Base-by-base conservation (phyloP, 2,329 filamentous ascomycete genomes). In the Amylocarpus encephaloides region DNA sequence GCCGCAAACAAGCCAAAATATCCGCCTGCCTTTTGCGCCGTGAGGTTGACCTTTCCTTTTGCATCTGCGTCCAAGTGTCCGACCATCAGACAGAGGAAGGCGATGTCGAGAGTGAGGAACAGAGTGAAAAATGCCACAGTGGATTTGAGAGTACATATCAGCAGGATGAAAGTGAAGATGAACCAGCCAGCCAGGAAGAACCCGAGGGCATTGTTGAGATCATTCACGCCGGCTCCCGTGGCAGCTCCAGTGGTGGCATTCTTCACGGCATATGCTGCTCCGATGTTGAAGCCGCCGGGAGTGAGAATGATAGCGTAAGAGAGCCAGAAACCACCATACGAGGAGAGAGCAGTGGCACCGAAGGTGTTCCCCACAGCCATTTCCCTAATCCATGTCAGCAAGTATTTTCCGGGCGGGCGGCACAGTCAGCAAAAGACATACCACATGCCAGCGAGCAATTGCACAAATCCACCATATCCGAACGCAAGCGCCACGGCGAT, bases 1-100 rank as follows among this genome's bases (percentile, higher is more conserved):
- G 88, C 86, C 1, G 88, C 81, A 6, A 93, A 62, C 55, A 93
- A 76, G 13, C 88, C 88, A 64, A 93, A 92, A 53, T 82, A 75
- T 47, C 88, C 89, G 56, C 86, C 88, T 3, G 85, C 80, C 68
- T 83, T 85, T 61, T 80, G 80, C 38, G 88, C 70, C 13, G 67
- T 69, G 5, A 68, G 50, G 57, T 76, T 68, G 13, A 78, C 64
- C 1, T 49, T 50, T n/a, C 66, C 69, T 55, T 57, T 42, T 59
- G 49, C 49, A 65, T 60, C 34, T 4, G 50, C 47, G 5, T 55
- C 44, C 22, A 59, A 43, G 22, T 57, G 53, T 32, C 54, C 59
- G 3, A 30, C 13, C 2, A 33, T 35, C 2, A 46, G 9, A 36
- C 34, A 36, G 6, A 46, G 33, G 11, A 32, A 5, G 9, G 43